Conservation (phyloP, 2,329 filamentous ascomycete genomes). For the Davidsoniella eucalypti region DNA sequence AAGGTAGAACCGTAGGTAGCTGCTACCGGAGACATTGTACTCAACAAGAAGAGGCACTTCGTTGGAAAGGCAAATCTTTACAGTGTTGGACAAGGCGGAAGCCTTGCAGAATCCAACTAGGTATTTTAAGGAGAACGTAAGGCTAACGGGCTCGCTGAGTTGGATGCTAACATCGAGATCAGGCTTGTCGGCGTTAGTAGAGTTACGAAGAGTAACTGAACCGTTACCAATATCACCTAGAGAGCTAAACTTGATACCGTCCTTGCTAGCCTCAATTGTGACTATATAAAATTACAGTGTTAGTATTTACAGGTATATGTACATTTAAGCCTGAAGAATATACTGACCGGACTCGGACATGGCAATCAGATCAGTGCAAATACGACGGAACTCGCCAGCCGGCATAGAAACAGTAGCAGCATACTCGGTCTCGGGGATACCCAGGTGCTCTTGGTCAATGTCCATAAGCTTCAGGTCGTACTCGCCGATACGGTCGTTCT, state of each 20-base stretch:
- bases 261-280: conserved; percentile 88
- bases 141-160: conserved; percentile 76
- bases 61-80: conserved; percentile 87
- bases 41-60: conserved; percentile 94
- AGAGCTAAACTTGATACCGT: conserved; percentile 90
- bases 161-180: conserved; percentile 75
- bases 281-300: conserved; percentile 35
- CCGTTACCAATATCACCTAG: conserved; percentile 92
- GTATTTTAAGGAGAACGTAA: conserved; percentile 98
- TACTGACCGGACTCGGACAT: conserved; percentile 85
- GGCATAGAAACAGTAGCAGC: conserved; percentile 84
- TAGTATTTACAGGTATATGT: conserved; percentile 1
- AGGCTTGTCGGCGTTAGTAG: conserved; percentile 79
- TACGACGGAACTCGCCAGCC: conserved; percentile 76
- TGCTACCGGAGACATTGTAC: conserved; percentile 65
- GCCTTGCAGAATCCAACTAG: conserved; percentile 99
- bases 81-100: conserved; percentile 59
- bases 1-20: conserved; percentile 91
- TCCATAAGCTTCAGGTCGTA: conserved; percentile 99
- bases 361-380: conserved; percentile 78
- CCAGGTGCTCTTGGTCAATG: conserved; percentile 98
- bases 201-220: conserved; percentile 76
- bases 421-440: conserved; percentile 98
- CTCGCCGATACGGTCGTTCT: conserved; percentile 85
- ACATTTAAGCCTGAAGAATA: too few relatives aligned